Evolutionary conservation across 192 early-diverging fungal genomes (phyloP), one percentile per base, ranked within the genome.

Genomic region (Mortierella claussenii): DNA sequence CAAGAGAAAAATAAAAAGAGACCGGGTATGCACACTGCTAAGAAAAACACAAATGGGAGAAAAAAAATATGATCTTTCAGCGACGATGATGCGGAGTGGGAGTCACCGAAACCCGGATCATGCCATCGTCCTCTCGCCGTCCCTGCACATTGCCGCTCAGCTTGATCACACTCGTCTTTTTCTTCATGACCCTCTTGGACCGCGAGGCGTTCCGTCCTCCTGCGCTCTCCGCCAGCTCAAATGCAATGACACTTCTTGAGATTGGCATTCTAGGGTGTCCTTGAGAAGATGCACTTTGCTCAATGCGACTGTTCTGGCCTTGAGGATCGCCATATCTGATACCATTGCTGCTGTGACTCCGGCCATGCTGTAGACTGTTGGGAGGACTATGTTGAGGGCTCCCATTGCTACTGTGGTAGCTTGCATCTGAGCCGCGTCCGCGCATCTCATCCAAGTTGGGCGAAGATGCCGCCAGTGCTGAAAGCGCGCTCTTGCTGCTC

Each of bases 111-210:
- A 76, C 64, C 0, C 73, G 64, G 47, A 76, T 76, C 33, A 76
- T 54, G 4, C 73, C 73, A 30, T 76, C 73, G 37, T 67, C 63
- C 45, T 67, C 73, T 24, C 73, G 73, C 3, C 73, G 63, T 7
- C 73, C 73, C 47, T 76, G 73, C 27, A 76, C 58, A 30, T 60
- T 66, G 53, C 73, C 73, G 43, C 62, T 65, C 53, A 76, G 28
- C 21, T 52, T 65, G 45, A 76, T 76, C 57, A 76, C 73, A 43
- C 73, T 76, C 52, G 60, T 76, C 59, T 76, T 76, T 40, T 76
- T 76, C 73, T 76, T 76, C 73, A 76, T 76, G 23, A 76, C 64
- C 10, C 73, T 57, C 42, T 51, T 60, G 18, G 73, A 62, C 12
- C 73, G 73, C 11, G 66, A 49, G 24, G 50, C 50, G 18, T 42